Percentiles rank a stretch among this genome's conserved stretches.
phyloP scores from a whole-genome alignment of 1,284 basidiomycete genomes.

The Cystobasidium slooffiae region DNA sequence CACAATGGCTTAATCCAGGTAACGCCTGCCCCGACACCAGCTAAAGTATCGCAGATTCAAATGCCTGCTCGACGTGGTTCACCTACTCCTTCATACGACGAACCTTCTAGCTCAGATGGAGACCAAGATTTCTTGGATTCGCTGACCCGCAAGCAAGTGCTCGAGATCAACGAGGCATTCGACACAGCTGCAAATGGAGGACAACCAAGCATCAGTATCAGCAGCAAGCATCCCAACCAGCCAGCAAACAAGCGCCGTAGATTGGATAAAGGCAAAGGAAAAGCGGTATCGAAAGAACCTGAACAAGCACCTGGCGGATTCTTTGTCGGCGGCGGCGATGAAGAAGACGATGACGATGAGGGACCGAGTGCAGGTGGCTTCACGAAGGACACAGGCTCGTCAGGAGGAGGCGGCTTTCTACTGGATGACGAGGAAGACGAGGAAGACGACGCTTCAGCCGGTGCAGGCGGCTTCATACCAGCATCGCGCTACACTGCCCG shows the following conservation, averaged over 20 bases:
- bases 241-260: constrained; percentile 14
- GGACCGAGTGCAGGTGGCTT: constrained; percentile 27
- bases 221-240: neutral
- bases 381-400: constrained; percentile 6
- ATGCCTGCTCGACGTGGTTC: constrained; percentile 26
- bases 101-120: constrained; percentile 12
- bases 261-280: constrained; percentile 31
- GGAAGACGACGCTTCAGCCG: constrained; percentile 10
- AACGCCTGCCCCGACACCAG: neutral
- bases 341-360: constrained; percentile 6
- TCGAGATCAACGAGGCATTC: constrained; percentile 42
- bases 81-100: neutral
- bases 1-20: neutral
- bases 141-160: constrained; percentile 43
- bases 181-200: constrained; percentile 10
- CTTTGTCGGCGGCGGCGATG: constrained; percentile 17
- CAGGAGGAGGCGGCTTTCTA: constrained; percentile 33
- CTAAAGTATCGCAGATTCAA: neutral
- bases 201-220: neutral
- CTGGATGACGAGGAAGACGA: constrained; percentile 35
- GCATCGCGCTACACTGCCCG: neutral
- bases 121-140: constrained; percentile 38
- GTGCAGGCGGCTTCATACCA: neutral
- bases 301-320: constrained; percentile 24
- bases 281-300: constrained; percentile 7